These are phyloP conservation scores for Abrus pulchellus DNA, from an alignment of 306 rosid genomes.

Conservation along the genomic window DNA sequence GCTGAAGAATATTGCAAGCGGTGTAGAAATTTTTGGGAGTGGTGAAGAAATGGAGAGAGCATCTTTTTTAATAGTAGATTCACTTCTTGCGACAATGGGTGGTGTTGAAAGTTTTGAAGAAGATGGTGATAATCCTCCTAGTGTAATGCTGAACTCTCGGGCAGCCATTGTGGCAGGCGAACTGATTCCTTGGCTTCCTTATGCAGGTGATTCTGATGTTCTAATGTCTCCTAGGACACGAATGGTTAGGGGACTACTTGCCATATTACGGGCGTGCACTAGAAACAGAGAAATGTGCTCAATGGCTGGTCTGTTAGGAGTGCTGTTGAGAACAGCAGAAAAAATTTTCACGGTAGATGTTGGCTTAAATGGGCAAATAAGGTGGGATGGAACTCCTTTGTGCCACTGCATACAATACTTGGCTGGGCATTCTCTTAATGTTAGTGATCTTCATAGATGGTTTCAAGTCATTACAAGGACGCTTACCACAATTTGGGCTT, in stretches of 20 bases:
- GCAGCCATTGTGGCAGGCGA: slow-evolving; percentile 96
- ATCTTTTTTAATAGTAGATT: slow-evolving; percentile 86
- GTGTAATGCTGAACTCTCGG: slow-evolving; percentile 97
- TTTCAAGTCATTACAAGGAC: slow-evolving; percentile 82
- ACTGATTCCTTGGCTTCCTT: slow-evolving; percentile 97
- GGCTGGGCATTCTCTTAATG: slow-evolving; percentile 92
- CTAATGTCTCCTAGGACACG: slow-evolving; percentile 93
- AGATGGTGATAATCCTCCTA: slow-evolving; percentile 96
- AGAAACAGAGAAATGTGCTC: slow-evolving; percentile 99
- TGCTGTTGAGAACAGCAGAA: slow-evolving; percentile 86
- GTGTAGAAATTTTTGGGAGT: slow-evolving; percentile 76
- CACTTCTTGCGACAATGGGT: slow-evolving; percentile 98
- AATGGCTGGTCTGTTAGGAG: slow-evolving; percentile 90
- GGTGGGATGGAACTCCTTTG: slow-evolving; percentile 95
- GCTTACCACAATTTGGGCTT: slow-evolving; percentile 80
- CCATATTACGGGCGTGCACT: slow-evolving; percentile 94
- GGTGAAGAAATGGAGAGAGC: slow-evolving; percentile 77
- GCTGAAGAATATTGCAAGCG: slow-evolving; percentile 87
- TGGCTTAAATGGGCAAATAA: slow-evolving; percentile 69
- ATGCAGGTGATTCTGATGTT: slow-evolving; percentile 72
- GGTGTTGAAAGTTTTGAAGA: slow-evolving; percentile 99
- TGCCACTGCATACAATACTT: slow-evolving; percentile 94
- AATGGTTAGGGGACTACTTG: slow-evolving; percentile 96
- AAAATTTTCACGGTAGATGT: slow-evolving; percentile 70
- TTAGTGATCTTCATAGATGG: slow-evolving; percentile 84